Percentiles rank a stretch among this genome's conserved stretches.
phyloP scores from a whole-genome alignment of 2,329 filamentous ascomycete species.

The Ceratocystis variospora region DNA sequence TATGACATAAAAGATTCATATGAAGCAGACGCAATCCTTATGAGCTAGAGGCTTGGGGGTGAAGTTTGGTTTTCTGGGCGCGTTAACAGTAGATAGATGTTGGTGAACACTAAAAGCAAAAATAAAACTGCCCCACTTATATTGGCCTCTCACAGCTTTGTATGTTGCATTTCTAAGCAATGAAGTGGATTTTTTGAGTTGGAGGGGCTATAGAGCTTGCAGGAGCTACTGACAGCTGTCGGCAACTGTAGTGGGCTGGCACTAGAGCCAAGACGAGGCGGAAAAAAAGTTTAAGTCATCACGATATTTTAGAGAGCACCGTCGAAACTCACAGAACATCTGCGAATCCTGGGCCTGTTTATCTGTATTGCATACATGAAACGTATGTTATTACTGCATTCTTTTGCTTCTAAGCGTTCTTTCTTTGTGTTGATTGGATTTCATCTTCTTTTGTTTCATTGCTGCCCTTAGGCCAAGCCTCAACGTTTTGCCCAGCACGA shows the following conservation, averaged over 20 bases:
- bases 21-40: neutral
- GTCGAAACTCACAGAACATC: conserved; percentile 17
- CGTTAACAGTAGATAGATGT: neutral
- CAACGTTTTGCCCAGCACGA: too few species aligned
- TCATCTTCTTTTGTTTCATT: too few species aligned
- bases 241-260: neutral
- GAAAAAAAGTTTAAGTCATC: conserved; percentile 16
- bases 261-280: neutral
- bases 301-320: conserved; percentile 9
- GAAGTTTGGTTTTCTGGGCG: neutral
- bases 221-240: conserved; percentile 8
- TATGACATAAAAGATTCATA: too few species aligned
- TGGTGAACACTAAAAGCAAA: neutral
- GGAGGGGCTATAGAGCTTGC: neutral
- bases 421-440: neutral
- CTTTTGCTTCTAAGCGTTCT: conserved; percentile 6
- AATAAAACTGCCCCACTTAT: neutral
- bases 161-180: neutral
- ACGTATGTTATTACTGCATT: neutral
- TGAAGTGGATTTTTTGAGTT: neutral
- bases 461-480: too few species aligned
- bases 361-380: neutral
- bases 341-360: conserved; percentile 12
- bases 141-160: neutral
- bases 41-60: neutral